Percentiles rank a stretch among this genome's conserved stretches.
Conservation (phyloP, 164 flowering plant species). For the Piper longum region DNA sequence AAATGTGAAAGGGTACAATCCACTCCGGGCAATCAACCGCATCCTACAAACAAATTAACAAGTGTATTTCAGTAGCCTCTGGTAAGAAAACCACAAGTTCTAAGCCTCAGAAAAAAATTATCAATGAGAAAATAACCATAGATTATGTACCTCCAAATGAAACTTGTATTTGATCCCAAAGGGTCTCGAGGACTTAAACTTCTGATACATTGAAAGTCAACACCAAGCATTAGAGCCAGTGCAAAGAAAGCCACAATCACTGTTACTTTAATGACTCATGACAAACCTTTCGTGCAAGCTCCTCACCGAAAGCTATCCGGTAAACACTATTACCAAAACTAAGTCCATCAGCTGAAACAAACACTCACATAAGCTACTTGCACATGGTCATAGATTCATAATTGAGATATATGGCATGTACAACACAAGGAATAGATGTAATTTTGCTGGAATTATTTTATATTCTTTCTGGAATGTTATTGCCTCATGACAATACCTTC, state of each 20-base stretch:
- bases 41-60: conserved; percentile 41
- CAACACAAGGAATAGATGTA: too few relatives aligned
- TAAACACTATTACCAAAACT: conserved; percentile 80
- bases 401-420: neutral
- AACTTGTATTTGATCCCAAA: conserved; percentile 88
- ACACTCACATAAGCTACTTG: neutral
- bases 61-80: neutral
- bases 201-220: conserved; percentile 32
- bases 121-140: neutral
- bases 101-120: neutral
- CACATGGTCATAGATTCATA: neutral
- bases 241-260: neutral
- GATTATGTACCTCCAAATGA: conserved; percentile 68
- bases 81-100: neutral
- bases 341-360: conserved; percentile 67
- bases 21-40: conserved; percentile 99
- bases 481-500: too few relatives aligned
- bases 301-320: conserved; percentile 82
- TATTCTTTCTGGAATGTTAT: too few relatives aligned
- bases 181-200: conserved; percentile 67
- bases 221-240: neutral
- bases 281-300: conserved; percentile 55
- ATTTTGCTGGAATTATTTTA: too few relatives aligned
- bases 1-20: conserved; percentile 82
- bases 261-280: neutral